Conservation (phyloP, 75 land plant species). For the Selaginella moellendorffii region DNA sequence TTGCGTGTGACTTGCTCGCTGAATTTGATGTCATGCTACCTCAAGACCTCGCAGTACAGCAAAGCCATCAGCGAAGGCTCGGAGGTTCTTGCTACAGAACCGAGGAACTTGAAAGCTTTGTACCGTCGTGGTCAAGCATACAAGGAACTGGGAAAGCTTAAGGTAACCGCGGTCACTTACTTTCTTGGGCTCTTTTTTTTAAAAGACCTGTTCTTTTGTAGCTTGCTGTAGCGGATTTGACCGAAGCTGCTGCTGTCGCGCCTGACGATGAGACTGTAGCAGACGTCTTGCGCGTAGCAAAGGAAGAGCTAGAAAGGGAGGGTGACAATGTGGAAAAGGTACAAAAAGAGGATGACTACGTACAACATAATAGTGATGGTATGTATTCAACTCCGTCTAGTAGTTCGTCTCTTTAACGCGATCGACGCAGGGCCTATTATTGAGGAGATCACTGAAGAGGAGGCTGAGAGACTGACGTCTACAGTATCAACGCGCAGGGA, state of each 20-base stretch:
- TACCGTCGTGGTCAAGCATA: slow-evolving; percentile 97
- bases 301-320: slow-evolving; percentile 17
- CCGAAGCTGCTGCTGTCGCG: slow-evolving; percentile 51
- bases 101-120: slow-evolving; percentile 75
- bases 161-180: no score
- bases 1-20: slow-evolving; percentile 59
- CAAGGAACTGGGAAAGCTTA: slow-evolving; percentile 48
- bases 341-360: no score
- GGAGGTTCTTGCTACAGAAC: slow-evolving; percentile 62
- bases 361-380: no score
- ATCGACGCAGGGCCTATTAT: slow-evolving; percentile 56
- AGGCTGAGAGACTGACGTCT: slow-evolving; percentile 14
- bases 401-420: no score
- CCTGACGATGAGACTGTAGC: slow-evolving; percentile 89
- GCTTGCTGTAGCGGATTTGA: slow-evolving; percentile 76
- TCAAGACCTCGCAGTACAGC: slow-evolving; percentile 67
- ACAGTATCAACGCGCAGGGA: neutral
- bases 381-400: no score
- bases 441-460: slow-evolving; percentile 82
- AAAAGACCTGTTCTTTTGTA: no score
- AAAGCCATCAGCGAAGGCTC: slow-evolving; percentile 67
- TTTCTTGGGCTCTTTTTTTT: no score
- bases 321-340: slow-evolving; percentile 19
- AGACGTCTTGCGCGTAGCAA: slow-evolving; percentile 39
- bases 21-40: slow-evolving; percentile 92